phyloP scores from a whole-genome alignment of 257 asterid genomes.

The Solanum pinnatisectum region DNA sequence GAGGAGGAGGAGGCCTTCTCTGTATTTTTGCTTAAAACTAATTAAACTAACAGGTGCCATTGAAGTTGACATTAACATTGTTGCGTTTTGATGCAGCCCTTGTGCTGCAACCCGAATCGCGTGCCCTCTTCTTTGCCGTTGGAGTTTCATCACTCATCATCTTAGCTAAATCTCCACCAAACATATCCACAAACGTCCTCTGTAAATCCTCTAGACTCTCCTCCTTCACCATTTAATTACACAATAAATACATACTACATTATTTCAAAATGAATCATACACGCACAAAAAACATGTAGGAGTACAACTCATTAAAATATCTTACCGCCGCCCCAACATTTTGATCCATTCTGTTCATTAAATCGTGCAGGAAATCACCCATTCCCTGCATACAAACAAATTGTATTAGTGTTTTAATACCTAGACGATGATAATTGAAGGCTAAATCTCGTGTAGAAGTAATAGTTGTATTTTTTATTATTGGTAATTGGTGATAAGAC shows the following conservation, averaged over 20 bases:
- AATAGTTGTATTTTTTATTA: background rate
- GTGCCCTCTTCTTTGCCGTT: slow-evolving; percentile 32
- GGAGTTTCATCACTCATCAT: slow-evolving; percentile 35
- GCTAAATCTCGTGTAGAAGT: background rate
- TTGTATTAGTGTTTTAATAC: background rate
- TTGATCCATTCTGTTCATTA: slow-evolving; percentile 72
- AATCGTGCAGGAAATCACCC: slow-evolving; percentile 80
- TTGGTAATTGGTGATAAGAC: background rate
- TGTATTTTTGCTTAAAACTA: background rate
- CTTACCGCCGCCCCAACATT: slow-evolving; percentile 52
- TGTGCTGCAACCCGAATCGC: slow-evolving; percentile 33
- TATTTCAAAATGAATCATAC: background rate
- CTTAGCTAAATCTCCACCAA: slow-evolving; percentile 65
- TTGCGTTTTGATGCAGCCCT: slow-evolving; percentile 24
- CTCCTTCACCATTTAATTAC: slow-evolving; percentile 26
- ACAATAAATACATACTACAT: background rate
- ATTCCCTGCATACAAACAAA: slow-evolving; percentile 41
- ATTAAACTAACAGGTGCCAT: background rate
- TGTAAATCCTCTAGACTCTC: slow-evolving; percentile 88
- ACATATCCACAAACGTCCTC: slow-evolving; percentile 71
- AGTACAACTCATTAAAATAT: background rate
- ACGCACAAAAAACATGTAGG: background rate
- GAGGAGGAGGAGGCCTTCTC: background rate
- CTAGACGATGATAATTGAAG: background rate
- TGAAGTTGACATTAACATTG: background rate